Conservation (phyloP, 2,329 filamentous ascomycete genomes). For the Verticillium albo-atrum region DNA sequence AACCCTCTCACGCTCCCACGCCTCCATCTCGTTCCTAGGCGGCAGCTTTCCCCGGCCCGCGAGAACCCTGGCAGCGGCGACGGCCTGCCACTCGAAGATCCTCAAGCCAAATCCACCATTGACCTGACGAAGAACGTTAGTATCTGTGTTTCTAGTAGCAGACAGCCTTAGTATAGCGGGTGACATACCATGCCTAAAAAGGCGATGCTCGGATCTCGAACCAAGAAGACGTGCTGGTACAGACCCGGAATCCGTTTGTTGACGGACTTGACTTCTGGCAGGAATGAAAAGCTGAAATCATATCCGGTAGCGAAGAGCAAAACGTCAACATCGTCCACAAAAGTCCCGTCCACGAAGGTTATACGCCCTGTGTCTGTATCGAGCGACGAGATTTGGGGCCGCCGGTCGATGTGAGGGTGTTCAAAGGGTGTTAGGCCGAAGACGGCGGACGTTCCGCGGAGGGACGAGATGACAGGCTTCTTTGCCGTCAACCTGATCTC, state of each 20-base stretch:
- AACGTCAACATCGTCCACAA: conserved; percentile 51
- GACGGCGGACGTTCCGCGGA: conserved; percentile 41
- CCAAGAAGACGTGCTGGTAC: conserved; percentile 55
- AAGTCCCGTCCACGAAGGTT: conserved; percentile 51
- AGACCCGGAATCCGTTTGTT: conserved; percentile 53
- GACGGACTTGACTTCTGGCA: conserved; percentile 43
- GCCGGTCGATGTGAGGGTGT: conserved; percentile 44
- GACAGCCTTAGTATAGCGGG: too few species aligned
- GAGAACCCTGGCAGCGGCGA: conserved; percentile 54
- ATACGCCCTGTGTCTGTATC: conserved; percentile 35
- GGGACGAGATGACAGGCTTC: conserved; percentile 46
- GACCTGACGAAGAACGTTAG: conserved; percentile 18
- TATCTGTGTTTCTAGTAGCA: too few species aligned
- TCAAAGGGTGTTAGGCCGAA: conserved; percentile 56
- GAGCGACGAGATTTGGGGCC: conserved; percentile 43
- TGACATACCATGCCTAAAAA: conserved; percentile 47
- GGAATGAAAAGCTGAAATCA: conserved; percentile 58
- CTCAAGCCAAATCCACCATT: conserved; percentile 59
- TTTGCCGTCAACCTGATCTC: conserved; percentile 42
- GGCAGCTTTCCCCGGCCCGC: conserved; percentile 51
- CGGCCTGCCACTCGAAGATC: conserved; percentile 65
- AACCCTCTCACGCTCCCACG: conserved; percentile 55
- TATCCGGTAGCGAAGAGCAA: conserved; percentile 66
- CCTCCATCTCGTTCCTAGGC: conserved; percentile 37
- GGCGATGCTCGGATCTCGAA: conserved; percentile 46